A percentile compares a stretch with the other conserved stretches of the same genome.
phyloP scores from a whole-genome alignment of 1,139 yeast species.

The Hansenula sp. region DNA sequence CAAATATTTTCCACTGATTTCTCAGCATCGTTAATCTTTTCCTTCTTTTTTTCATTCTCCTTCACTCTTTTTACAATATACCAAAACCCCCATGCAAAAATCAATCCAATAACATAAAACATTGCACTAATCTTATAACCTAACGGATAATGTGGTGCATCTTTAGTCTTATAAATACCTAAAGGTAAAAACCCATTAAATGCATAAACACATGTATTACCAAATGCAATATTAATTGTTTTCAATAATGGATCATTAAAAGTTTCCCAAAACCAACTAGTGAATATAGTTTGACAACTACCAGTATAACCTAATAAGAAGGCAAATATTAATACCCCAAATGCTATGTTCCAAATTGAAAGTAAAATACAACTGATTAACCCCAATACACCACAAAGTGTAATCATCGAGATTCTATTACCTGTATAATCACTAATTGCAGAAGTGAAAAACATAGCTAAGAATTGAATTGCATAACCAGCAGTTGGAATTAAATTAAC shows the following conservation, averaged over 20 bases:
- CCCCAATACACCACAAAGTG: constrained; percentile 8
- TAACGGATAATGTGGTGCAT: constrained; percentile 3
- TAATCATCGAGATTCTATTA: constrained; percentile 6
- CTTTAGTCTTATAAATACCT: constrained; percentile 2
- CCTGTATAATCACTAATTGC: constrained; percentile 6
- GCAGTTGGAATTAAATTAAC: constrained; percentile 26
- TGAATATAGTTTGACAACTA: constrained; percentile 3
- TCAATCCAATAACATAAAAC: constrained; percentile 1
- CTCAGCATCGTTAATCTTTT: no score
- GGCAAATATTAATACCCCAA: constrained; percentile 1
- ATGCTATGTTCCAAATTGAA: constrained; percentile 11
- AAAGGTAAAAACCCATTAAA: no score
- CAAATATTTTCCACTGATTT: no score
- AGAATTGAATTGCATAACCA: constrained; percentile 17
- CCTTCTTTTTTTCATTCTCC: no score
- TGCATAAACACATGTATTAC: no score
- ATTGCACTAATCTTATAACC: constrained; percentile 11
- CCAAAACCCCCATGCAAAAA: constrained; percentile 3
- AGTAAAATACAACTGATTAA: constrained; percentile 9
- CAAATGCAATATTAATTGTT: no score
- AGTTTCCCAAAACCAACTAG: no score
- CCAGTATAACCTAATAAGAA: constrained; percentile 4
- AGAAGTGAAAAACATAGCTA: constrained; percentile 9
- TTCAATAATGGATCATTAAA: no score
- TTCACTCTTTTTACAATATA: constrained; percentile 1